A percentile compares a stretch with the other conserved stretches of the same genome.
These are phyloP conservation scores for Galerina marginata DNA, from an alignment of 768 basidiomycete genomes.

Conservation along the genomic window DNA sequence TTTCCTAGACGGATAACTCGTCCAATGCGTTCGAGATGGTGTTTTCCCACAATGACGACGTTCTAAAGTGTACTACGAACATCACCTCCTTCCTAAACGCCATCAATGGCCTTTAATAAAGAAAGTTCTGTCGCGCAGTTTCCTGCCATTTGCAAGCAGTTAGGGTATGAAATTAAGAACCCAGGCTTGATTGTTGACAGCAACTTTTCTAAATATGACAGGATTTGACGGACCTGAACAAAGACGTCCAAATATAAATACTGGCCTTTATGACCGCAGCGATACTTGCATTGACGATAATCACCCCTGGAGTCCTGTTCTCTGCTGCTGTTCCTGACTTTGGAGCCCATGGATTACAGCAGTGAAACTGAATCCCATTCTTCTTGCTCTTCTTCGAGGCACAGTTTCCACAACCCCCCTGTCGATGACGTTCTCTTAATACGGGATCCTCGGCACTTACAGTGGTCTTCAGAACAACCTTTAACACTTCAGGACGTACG, in stretches of 20 bases:
- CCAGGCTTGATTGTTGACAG: neutral
- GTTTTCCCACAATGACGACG: slow-evolving; percentile 60
- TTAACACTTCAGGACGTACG: slow-evolving; percentile 4
- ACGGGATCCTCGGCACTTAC: neutral
- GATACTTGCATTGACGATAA: no score
- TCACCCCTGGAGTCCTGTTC: neutral
- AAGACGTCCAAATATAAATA: neutral
- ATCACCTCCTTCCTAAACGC: slow-evolving; percentile 61
- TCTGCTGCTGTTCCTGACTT: neutral
- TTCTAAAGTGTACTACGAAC: slow-evolving; percentile 59
- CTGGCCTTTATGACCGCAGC: no score
- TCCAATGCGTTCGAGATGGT: slow-evolving; percentile 61
- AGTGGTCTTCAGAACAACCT: neutral
- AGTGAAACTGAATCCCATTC: slow-evolving; percentile 63
- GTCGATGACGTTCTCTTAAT: neutral
- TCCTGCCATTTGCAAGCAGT: neutral
- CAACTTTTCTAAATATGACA: neutral
- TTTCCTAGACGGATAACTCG: slow-evolving; percentile 61
- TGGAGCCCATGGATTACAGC: slow-evolving; percentile 16
- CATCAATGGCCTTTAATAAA: slow-evolving; percentile 55
- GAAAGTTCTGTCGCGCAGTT: neutral
- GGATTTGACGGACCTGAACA: neutral
- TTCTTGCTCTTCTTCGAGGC: neutral
- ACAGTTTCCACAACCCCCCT: neutral
- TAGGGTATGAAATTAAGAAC: neutral